A percentile compares a stretch with the other conserved stretches of the same genome.
These are phyloP conservation scores for Nicotiana tomentosiformis DNA, from an alignment of 257 asterid species.

Conservation along the genomic window DNA sequence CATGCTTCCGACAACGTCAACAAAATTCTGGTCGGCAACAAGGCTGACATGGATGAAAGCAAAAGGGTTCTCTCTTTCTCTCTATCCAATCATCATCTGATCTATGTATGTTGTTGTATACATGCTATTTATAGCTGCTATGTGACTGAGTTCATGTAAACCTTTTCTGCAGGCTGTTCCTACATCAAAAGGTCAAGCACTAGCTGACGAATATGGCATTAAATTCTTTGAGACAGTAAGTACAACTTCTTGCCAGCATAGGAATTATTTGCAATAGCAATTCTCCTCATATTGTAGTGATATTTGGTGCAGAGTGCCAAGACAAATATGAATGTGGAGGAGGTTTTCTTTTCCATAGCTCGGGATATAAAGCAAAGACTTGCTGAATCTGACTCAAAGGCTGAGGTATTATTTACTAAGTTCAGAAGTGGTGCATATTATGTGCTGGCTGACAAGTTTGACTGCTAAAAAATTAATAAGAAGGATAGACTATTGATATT, in stretches of 20 bases:
- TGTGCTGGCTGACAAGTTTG: background rate
- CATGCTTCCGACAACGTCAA: conserved; percentile 73
- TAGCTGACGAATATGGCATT: conserved; percentile 92
- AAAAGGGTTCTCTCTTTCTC: conserved; percentile 39
- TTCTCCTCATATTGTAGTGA: conserved; percentile 14
- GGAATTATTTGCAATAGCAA: background rate
- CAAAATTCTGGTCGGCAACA: conserved; percentile 67
- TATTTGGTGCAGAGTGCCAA: conserved; percentile 71
- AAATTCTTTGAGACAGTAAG: conserved; percentile 95
- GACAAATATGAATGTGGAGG: conserved; percentile 93
- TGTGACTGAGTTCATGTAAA: conserved; percentile 2
- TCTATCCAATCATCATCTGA: background rate
- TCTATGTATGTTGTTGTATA: conserved; percentile 3
- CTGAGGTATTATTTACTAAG: conserved; percentile 48
- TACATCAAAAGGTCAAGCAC: conserved; percentile 91
- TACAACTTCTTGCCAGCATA: conserved; percentile 13
- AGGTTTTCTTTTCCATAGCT: conserved; percentile 91
- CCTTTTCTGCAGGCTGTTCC: conserved; percentile 67
- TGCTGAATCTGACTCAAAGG: conserved; percentile 66
- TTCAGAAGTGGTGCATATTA: background rate
- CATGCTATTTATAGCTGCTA: conserved; percentile 5
- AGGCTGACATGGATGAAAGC: conserved; percentile 79
- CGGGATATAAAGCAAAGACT: conserved; percentile 94
- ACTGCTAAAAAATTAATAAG: background rate
- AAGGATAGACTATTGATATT: background rate